A percentile compares a stretch with the other conserved stretches of the same genome.
These are phyloP conservation scores for Uronychia binucleata DNA, from an alignment of 73 alveolate species.

Conservation along the genomic window DNA sequence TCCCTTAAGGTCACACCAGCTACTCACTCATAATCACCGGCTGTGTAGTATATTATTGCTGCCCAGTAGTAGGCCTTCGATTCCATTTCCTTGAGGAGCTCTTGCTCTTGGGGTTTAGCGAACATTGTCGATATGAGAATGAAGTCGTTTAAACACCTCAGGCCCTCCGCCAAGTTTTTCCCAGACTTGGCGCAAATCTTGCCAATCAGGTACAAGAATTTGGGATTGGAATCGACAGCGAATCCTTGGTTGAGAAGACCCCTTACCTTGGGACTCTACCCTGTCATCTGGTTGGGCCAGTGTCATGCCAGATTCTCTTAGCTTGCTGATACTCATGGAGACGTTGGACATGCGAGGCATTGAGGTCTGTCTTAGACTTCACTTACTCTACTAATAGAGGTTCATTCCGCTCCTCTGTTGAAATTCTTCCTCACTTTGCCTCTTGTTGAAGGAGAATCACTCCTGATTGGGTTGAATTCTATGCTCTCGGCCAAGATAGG, in stretches of 20 bases:
- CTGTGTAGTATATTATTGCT: background rate
- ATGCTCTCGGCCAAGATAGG: background rate
- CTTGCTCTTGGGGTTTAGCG: background rate
- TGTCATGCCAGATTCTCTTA: background rate
- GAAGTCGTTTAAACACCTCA: conserved; percentile 17
- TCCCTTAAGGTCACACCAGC: too few species aligned
- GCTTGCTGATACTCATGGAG: background rate
- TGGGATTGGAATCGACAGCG: conserved; percentile 12
- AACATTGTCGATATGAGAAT: background rate
- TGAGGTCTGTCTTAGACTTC: background rate
- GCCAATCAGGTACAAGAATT: conserved; percentile 35
- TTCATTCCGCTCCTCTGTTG: background rate
- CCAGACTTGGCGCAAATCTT: conserved; percentile 44
- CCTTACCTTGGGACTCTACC: background rate
- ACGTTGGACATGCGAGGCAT: background rate
- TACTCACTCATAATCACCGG: background rate
- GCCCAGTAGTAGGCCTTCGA: background rate
- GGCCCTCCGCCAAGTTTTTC: conserved; percentile 19
- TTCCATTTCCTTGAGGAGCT: background rate
- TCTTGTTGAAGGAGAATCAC: background rate
- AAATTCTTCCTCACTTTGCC: background rate
- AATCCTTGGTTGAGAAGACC: background rate
- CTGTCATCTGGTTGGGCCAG: background rate
- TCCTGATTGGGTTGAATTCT: background rate
- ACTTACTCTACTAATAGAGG: background rate